These are phyloP conservation scores for Nemania diffusa DNA, from an alignment of 2,329 filamentous ascomycete species.

Conservation along the genomic window DNA sequence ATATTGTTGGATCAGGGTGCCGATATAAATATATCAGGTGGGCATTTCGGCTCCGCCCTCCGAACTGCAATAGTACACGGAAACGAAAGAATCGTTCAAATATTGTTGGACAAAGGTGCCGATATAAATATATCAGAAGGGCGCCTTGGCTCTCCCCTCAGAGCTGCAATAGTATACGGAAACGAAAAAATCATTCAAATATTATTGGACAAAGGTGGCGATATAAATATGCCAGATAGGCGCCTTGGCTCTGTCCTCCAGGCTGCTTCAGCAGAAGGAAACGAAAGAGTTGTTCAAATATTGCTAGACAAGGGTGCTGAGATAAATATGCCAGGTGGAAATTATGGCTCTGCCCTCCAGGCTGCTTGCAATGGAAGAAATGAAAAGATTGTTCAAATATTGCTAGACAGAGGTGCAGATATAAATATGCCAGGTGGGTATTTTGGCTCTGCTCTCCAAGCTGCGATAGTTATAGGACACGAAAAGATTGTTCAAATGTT, in stretches of 20 bases:
- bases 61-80: background rate
- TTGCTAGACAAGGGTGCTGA: background rate
- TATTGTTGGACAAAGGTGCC: background rate
- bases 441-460: background rate
- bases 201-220: background rate
- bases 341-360: background rate
- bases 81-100: background rate
- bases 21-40: too few species aligned
- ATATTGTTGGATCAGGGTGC: background rate
- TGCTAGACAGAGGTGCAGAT: background rate
- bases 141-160: background rate
- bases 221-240: background rate
- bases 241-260: background rate
- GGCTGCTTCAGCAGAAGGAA: background rate
- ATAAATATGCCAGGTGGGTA: too few species aligned
- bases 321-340: background rate
- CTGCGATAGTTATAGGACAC: background rate
- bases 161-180: too few species aligned
- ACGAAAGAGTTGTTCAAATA: background rate
- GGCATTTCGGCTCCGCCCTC: background rate
- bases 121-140: background rate
- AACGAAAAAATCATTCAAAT: background rate
- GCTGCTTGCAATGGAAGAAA: background rate
- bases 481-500: background rate
- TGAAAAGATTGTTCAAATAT: background rate